Base-by-base conservation (phyloP, 164 flowering plant genomes). In the Akebia trifoliata region DNA sequence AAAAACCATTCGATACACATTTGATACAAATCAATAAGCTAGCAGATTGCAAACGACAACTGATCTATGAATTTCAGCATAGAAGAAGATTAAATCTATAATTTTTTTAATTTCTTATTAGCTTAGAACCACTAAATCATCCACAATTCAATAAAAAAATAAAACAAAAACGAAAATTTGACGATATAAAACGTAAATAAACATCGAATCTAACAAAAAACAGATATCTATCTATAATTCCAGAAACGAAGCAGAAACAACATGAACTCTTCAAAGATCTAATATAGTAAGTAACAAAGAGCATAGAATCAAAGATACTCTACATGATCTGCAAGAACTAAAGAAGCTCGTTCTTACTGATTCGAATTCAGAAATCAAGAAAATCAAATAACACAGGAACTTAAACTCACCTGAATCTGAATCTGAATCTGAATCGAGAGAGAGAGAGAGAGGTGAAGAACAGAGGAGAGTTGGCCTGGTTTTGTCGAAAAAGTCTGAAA, bases 341-440 rank as follows among this genome's bases (percentile, higher is more conserved):
- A 25, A 39, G 22, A 17, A 26, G 31, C 17, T 30, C 22, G 1
- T 21, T 20, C 6, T 4, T n/a, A 46, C 0, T n/a, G 40, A 47
- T 36, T 37, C 11, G n/a, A 59, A 49, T 26, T 36, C 36, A 59
- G 35, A 29, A 65, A 35, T 17, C 1, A 65, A 32, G 22, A 22
- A 14, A 44, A 22, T 15, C n/a, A 15, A 21, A n/a, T n/a, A n/a
- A n/a, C n/a, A n/a, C n/a, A 68, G 46, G 35, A 48, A 11, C 42
- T 20, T 60, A 39, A 25, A 57, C 61, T 29, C 15, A 73, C 69
- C 71, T 43, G 55, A 49, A 66, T 37, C 62, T 32, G 29, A 68
- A 54, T 53, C 56, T 20, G 14, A 15, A 24, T 7, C 26, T 17
- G 40, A 50, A 50, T 30, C 20, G 43, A 46, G 50, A 31, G 24